A percentile compares a stretch with the other conserved stretches of the same genome.
Conservation (phyloP, 495 filamentous ascomycete species). For the Clavariopsis aquatica region DNA sequence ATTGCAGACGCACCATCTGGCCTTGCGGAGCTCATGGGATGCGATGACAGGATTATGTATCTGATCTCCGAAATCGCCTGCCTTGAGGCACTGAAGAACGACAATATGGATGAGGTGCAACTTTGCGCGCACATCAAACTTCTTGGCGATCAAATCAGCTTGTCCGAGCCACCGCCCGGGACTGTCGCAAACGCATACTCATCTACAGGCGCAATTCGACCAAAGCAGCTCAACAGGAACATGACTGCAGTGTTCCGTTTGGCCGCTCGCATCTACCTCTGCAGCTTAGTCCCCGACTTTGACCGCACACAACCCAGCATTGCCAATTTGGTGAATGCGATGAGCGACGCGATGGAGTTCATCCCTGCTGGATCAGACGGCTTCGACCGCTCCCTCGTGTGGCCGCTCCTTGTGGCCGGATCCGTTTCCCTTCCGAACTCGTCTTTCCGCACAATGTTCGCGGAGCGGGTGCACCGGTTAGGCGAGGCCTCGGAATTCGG, state of each 20-base stretch:
- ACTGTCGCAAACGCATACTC: slow-evolving; percentile 45
- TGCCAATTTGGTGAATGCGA: slow-evolving; percentile 69
- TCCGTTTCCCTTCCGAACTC: slow-evolving; percentile 68
- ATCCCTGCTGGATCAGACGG: slow-evolving; percentile 80
- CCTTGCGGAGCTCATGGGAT: slow-evolving; percentile 92
- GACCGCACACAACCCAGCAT: slow-evolving; percentile 69
- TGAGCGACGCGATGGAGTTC: slow-evolving; percentile 68
- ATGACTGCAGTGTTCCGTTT: slow-evolving; percentile 88
- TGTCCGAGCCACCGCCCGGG: slow-evolving; percentile 61
- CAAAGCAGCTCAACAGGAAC: slow-evolving; percentile 77
- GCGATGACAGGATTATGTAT: slow-evolving; percentile 97
- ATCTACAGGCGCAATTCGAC: slow-evolving; percentile 71
- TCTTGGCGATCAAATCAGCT: slow-evolving; percentile 77
- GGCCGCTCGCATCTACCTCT: slow-evolving; percentile 92
- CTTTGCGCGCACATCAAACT: slow-evolving; percentile 82
- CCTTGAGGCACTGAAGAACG: slow-evolving; percentile 81
- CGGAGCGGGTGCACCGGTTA: slow-evolving; percentile 66
- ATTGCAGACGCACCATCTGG: slow-evolving; percentile 70
- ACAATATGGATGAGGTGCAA: slow-evolving; percentile 76
- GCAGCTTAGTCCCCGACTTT: slow-evolving; percentile 87
- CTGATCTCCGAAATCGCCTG: slow-evolving; percentile 97
- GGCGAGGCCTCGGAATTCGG: slow-evolving; percentile 76
- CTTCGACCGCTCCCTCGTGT: slow-evolving; percentile 87
- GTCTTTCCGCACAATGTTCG: slow-evolving; percentile 72
- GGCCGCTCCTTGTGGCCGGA: slow-evolving; percentile 88